These are phyloP conservation scores for Cercis canadensis DNA, from an alignment of 306 rosid species.

Conservation along the genomic window DNA sequence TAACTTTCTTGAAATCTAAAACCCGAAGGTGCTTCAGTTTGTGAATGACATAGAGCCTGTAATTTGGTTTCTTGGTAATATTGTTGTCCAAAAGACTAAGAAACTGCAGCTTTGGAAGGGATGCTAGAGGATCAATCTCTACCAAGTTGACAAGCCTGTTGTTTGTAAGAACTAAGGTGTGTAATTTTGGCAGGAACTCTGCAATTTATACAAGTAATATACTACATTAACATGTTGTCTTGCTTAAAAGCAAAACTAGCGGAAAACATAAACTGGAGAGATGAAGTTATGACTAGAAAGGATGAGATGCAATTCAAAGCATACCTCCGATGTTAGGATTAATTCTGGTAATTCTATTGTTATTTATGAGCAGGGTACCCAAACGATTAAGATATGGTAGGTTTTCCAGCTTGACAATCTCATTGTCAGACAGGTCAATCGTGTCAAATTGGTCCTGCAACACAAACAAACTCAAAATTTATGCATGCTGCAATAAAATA, in stretches of 20 bases:
- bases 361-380: conserved; percentile 87
- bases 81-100: conserved; percentile 89
- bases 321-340: conserved; percentile 88
- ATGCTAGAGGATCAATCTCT: conserved; percentile 86
- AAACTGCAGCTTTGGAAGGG: conserved; percentile 79
- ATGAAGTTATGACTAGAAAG: background rate
- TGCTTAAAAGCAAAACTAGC: background rate
- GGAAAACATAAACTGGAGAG: background rate
- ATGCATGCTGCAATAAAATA: background rate
- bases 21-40: conserved; percentile 78
- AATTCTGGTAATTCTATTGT: conserved; percentile 90
- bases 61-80: conserved; percentile 83
- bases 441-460: conserved; percentile 96
- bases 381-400: conserved; percentile 83
- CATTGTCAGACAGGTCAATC: conserved; percentile 90
- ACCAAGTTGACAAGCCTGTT: conserved; percentile 92
- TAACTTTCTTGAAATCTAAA: conserved; percentile 89
- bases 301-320: conserved; percentile 16
- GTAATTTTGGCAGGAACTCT: conserved; percentile 89
- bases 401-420: conserved; percentile 92
- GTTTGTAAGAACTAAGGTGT: conserved; percentile 87
- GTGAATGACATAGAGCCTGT: conserved; percentile 83
- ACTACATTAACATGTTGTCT: background rate
- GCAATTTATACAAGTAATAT: conserved; percentile 40
- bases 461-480: conserved; percentile 5